Evolutionary conservation across 441 rosid species (phyloP).

Genomic region (Erodium texanum): DNA sequence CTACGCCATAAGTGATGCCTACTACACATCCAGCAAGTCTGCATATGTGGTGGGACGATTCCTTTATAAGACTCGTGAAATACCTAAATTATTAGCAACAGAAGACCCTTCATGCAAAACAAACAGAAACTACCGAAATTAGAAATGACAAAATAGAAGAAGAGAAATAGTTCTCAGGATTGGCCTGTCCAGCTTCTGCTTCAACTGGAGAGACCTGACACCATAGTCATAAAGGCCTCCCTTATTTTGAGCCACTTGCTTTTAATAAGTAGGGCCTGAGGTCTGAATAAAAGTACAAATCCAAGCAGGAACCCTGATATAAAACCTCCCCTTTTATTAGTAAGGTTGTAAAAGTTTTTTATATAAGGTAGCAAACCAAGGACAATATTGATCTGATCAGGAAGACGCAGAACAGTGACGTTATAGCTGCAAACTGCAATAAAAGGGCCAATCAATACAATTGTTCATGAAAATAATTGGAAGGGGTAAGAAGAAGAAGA

Average conservation of each 20-base stretch:
- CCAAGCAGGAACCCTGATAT: slow-evolving; percentile 72
- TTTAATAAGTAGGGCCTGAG: no score
- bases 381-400: slow-evolving; percentile 42
- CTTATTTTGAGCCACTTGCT: slow-evolving; percentile 37
- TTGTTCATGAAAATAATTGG: background rate
- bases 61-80: slow-evolving; percentile 11
- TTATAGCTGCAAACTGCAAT: slow-evolving; percentile 54
- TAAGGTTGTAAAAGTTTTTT: slow-evolving; percentile 60
- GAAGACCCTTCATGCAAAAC: background rate
- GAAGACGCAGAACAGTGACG: slow-evolving; percentile 36
- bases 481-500: background rate
- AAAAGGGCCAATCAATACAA: slow-evolving; percentile 17
- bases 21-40: slow-evolving; percentile 50
- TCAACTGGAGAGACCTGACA: slow-evolving; percentile 35
- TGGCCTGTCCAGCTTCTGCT: slow-evolving; percentile 62
- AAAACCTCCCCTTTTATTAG: no score
- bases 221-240: slow-evolving; percentile 37
- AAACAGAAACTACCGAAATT: slow-evolving; percentile 47
- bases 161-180: slow-evolving; percentile 48
- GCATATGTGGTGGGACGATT: slow-evolving; percentile 14
- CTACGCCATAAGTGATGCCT: slow-evolving; percentile 34
- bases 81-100: slow-evolving; percentile 11
- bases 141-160: slow-evolving; percentile 36
- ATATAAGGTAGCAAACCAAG: slow-evolving; percentile 66
- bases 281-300: slow-evolving; percentile 48